Conservation (phyloP, 2,329 filamentous ascomycete genomes). For the Trichoderma polysporum region DNA sequence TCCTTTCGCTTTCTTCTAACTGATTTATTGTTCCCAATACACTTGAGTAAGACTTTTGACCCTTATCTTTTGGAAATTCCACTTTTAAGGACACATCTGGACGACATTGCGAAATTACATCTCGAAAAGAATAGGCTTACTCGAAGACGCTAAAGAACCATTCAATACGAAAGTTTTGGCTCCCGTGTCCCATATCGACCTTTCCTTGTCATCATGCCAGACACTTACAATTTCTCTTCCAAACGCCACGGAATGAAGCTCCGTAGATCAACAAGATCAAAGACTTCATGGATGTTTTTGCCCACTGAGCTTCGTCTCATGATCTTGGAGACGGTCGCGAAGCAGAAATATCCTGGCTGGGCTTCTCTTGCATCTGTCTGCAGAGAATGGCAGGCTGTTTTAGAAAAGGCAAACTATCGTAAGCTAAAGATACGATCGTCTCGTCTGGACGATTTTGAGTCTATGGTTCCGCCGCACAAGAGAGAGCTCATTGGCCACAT, state of each 20-base stretch:
- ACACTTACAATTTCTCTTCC: not conserved
- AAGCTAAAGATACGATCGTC: constrained; percentile 29
- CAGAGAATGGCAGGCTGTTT: constrained; percentile 36
- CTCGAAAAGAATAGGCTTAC: no score
- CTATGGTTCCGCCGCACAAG: constrained; percentile 22
- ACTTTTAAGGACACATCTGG: no score
- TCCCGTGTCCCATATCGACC: no score
- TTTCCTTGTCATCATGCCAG: no score
- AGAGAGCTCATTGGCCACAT: constrained; percentile 32
- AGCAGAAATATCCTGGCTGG: constrained; percentile 34
- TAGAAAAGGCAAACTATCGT: constrained; percentile 34
- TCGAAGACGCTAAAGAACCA: no score
- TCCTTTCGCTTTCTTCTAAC: no score
- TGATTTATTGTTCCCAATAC: no score
- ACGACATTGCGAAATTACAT: no score
- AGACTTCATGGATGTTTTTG: constrained; percentile 24
- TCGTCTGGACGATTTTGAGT: constrained; percentile 29
- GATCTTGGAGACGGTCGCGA: constrained; percentile 31
- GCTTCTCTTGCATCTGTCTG: constrained; percentile 35
- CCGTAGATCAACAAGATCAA: not conserved
- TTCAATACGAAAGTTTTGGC: no score
- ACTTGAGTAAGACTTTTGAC: no score
- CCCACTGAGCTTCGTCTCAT: constrained; percentile 34
- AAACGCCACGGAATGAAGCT: not conserved
- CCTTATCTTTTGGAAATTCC: no score